Evolutionary conservation across 306 rosid genomes (phyloP).

Genomic region (Sesbania bispinosa): DNA sequence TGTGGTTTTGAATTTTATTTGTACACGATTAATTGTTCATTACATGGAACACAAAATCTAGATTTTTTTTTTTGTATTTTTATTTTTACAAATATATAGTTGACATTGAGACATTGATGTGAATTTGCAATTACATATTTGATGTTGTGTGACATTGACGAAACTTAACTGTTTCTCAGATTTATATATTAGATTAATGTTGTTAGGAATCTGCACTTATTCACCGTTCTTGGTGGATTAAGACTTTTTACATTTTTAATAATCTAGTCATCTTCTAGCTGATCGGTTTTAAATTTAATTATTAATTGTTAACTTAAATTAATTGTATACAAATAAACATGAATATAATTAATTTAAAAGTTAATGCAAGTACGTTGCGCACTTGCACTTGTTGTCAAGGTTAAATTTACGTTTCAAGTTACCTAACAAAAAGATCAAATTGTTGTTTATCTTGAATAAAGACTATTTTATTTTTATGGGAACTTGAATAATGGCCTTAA

Average conservation of each 20-base stretch:
- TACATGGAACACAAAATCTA: conserved; percentile 19
- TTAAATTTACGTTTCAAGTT: not conserved
- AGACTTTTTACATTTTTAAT: not conserved
- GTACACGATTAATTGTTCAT: conserved; percentile 36
- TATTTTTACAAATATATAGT: not conserved
- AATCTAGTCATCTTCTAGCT: not conserved
- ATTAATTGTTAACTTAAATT: not conserved
- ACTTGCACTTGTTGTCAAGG: not conserved
- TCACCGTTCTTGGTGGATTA: not conserved
- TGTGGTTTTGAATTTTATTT: not conserved
- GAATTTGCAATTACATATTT: not conserved
- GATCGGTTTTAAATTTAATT: not conserved
- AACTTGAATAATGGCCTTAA: not conserved
- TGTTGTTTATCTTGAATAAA: too few relatives aligned
- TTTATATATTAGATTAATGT: not conserved
- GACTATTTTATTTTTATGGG: too few relatives aligned
- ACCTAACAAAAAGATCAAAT: not conserved
- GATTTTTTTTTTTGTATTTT: not conserved
- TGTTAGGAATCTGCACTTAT: not conserved
- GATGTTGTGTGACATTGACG: not conserved
- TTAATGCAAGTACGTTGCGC: too few relatives aligned
- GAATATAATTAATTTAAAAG: not conserved
- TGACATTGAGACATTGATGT: conserved; percentile 22
- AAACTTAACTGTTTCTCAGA: not conserved
- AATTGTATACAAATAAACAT: not conserved